Percentiles rank a stretch among this genome's conserved stretches.
Evolutionary conservation across 73 alveolate genomes (phyloP).

Genomic region (Paramecium sexaurelia): DNA sequence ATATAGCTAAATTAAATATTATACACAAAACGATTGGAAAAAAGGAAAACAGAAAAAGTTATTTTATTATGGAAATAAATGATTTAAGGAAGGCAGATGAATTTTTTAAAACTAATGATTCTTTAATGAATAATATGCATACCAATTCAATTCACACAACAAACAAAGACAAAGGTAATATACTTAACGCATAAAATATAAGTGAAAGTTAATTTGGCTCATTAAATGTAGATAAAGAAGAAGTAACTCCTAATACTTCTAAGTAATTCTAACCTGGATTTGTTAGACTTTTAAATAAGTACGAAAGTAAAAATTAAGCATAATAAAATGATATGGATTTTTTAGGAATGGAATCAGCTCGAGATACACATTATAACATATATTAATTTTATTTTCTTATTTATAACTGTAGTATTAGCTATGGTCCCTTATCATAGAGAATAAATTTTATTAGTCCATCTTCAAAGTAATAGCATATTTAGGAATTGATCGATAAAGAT

Average conservation of each 20-base stretch:
- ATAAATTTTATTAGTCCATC: conserved; percentile 40
- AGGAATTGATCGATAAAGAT: not conserved
- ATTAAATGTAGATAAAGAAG: not conserved
- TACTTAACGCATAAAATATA: not conserved
- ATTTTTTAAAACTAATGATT: not conserved
- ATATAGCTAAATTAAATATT: not conserved
- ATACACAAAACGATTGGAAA: not conserved
- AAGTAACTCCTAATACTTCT: not conserved
- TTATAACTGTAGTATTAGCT: not conserved
- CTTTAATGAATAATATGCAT: not conserved
- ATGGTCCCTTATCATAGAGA: conserved; percentile 31
- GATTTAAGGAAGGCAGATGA: not conserved
- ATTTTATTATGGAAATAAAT: not conserved
- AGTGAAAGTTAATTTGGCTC: not conserved
- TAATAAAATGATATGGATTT: not conserved
- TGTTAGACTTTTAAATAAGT: not conserved
- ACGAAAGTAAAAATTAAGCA: not conserved
- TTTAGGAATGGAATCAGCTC: not conserved
- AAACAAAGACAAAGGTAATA: not conserved
- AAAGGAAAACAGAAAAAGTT: not conserved
- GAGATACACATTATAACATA: too few relatives aligned
- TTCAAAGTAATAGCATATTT: not conserved
- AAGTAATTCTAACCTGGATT: not conserved
- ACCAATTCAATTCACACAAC: not conserved
- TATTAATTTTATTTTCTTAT: too few relatives aligned